Base-by-base conservation (phyloP, 257 asterid genomes). In the Salvia hispanica region DNA sequence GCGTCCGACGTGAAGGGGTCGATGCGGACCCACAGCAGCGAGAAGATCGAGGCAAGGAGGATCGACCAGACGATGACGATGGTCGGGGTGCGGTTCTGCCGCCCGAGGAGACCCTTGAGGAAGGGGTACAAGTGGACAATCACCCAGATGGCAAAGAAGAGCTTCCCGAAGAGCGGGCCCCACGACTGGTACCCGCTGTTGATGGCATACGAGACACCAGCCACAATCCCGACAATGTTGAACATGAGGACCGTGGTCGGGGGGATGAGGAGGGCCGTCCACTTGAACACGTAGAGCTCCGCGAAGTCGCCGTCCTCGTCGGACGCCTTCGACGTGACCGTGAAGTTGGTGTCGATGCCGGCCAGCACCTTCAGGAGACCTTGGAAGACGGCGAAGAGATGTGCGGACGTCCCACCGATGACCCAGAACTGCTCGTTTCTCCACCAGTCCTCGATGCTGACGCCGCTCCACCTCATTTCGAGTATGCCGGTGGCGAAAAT, bases 401-500 rank as follows among this genome's bases (percentile, higher is more conserved):
- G 96, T 16, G 98, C 95, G 0, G 96, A 89, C n/a, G 96, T 90
- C 15, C 98, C 98, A 63, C 96, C 96, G 13, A 89, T 92, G 76
- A 92, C 96, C 98, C 98, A 92, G 59, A 92, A 92, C 68, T 92
- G 98, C 70, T 92, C 98, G 57, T 92, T 92, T 67, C 96, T 87
- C 98, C 96, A 92, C 98, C 96, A 92, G 60, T 89, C 98, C 72
- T 90, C 95, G 0, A 92, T 73, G 7, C 85, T 80, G 18, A 89
- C 95, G 28, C 98, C 96, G 40, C 96, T 78, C 98, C 98, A 92
- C 82, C 95, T 76, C 80, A 89, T 82, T 73, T 92, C 96, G 37
- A 92, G 89, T 18, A 92, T 84, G 50, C 95, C 96, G 0, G 96
- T 89, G 14, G 95, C 79, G 1, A 86, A 81, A 76, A 92, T 92